Evolutionary conservation across 2,329 filamentous ascomycete species (phyloP), one percentile per base, ranked within the genome.

Genomic region (Penicillium sumatraense): DNA sequence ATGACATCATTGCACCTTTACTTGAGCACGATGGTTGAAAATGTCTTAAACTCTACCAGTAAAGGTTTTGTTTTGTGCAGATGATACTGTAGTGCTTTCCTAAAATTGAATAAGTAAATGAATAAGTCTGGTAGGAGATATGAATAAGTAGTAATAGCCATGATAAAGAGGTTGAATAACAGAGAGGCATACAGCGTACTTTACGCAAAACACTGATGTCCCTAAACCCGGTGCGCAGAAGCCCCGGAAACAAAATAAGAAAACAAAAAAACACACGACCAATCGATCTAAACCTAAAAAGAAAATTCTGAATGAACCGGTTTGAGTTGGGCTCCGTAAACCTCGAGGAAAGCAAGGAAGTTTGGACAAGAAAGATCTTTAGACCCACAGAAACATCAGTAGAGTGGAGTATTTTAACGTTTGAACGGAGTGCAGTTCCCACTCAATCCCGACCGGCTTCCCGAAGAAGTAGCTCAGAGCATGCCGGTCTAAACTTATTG

Each of bases 371-470:
- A 31, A 31, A 13, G 26, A 45, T 29, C 24, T 20, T 21, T 18
- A 29, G 42, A 9, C 42, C 42, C 42, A 45, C 42, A 45, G 16
- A 11, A 9, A 45, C 16, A 7, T 29, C 42, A 31, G 16, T 10
- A 31, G n/a, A 31, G 42, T 45, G 42, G 42, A 29, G 24, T 14
- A 2, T 11, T 27, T 29, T 14, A 45, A 31, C 42, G 42, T 31
- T 29, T 9, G 24, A 31, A 31, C 8, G 42, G 31, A 44, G 42
- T 16, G n/a, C 14, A 14, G 26, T 45, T 45, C 14, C 42, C 42
- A 45, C 42, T 26, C 26, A 20, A 31, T 31, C 26, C 42, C 42
- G 42, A 45, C 42, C 42, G 42, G 42, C 42, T 45, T 45, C 42
- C 42, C 42, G 42, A 45, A 45, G 16, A 16, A 45, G 42, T 45